phyloP scores from a whole-genome alignment of 768 basidiomycete genomes.

The Saitozyma podzolica region DNA sequence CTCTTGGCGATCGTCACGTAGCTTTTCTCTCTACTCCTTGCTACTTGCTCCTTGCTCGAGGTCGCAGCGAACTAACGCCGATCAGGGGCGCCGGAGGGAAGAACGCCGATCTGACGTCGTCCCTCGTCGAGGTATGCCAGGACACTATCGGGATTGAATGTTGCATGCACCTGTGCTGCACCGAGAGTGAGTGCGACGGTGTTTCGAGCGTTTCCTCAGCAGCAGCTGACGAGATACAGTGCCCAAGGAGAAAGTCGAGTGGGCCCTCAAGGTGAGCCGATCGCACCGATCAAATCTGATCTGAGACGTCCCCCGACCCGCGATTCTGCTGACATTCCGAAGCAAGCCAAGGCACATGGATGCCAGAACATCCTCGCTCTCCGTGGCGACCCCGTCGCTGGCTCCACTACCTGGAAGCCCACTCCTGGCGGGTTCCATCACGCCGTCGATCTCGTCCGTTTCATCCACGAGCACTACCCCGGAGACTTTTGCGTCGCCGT shows the following conservation, averaged over 20 bases:
- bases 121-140: constrained; percentile 93
- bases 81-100: constrained; percentile 92
- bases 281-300: neutral
- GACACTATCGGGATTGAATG: constrained; percentile 90
- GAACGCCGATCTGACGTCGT: constrained; percentile 88
- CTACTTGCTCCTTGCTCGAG: neutral
- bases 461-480: constrained; percentile 77
- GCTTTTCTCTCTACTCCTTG: neutral
- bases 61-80: neutral
- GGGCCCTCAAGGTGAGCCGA: constrained; percentile 72
- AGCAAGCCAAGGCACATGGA: constrained; percentile 87
- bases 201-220: neutral
- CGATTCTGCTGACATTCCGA: constrained; percentile 15
- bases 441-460: constrained; percentile 85
- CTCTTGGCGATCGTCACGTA: neutral
- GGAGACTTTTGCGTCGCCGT: constrained; percentile 97
- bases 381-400: constrained; percentile 86
- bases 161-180: constrained; percentile 98
- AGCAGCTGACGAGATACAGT: constrained; percentile 52
- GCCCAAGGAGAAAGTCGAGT: constrained; percentile 92
- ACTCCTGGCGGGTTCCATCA: constrained; percentile 87
- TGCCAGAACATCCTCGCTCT: constrained; percentile 92
- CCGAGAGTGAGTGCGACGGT: constrained; percentile 63
- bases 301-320: constrained; percentile 2
- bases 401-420: constrained; percentile 87